Base-by-base conservation (phyloP, 192 early-diverging fungal genomes). In the Backusella mclennaniae region DNA sequence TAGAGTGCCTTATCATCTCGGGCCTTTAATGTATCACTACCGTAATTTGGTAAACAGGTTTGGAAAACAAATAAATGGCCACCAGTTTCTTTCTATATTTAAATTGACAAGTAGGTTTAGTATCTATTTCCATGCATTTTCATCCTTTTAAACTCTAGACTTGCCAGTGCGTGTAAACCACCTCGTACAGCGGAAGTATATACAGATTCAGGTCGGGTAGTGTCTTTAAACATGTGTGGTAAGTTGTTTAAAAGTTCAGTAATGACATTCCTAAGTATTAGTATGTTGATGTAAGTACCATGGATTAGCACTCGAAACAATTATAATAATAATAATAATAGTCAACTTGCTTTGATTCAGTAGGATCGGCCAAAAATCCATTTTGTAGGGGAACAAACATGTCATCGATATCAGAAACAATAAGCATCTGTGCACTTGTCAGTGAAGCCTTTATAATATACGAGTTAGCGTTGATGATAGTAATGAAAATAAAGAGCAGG, bases 351-450 rank as follows among this genome's bases (percentile, higher is more conserved):
- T 85, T 92, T 75, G 97, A 95, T 75, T 94, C 93, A n/a, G 78
- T 74, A 1, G 96, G 93, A 63, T 97, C 94, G 1, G 96, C 98
- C 31, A 96, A 85, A 77, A 99, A 95, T 38, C 98, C 98, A 35
- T 94, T 92, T 78, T 92, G 90, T 17, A 99, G 80, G 1, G 98
- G 98, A 29, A 97, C 94, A 91, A 99, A 99, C 73, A 99, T 89
- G 75, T 99, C 96, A 59, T 88, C 78, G 39, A 98, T 84, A 77
- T 99, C 98, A 2, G 93, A 87, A 14, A 98, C 96, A 38, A 98
- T 93, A 82, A 99, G 85, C 97, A 98, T 98, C 80, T 97, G 96
- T 3, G 95, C 90, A 79, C 95, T 94, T 31, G 97, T 94, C 23
- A 98, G 86, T 42, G 79, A 82, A n/a, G 96, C 73, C 91, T 94